These are phyloP conservation scores for Penicillium goetzii DNA, from an alignment of 495 filamentous ascomycete species.

Conservation along the genomic window DNA sequence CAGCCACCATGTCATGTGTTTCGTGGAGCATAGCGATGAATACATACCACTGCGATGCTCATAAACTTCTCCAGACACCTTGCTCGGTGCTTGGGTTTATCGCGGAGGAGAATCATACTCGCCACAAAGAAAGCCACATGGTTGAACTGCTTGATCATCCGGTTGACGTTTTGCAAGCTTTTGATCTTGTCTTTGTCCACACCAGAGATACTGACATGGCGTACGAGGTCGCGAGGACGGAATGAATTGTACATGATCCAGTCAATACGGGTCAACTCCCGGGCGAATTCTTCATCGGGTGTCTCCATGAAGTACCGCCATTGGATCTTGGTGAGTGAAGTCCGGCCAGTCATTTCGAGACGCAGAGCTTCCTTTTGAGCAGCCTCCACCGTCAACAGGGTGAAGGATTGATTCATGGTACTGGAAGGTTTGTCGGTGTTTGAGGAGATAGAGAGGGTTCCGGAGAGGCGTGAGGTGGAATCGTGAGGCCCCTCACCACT, in stretches of 20 bases:
- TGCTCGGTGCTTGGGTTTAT: conserved; percentile 94
- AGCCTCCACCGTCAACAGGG: conserved; percentile 62
- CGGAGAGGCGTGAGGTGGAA: conserved; percentile 45
- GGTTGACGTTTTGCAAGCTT: conserved; percentile 82
- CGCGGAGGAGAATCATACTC: conserved; percentile 88
- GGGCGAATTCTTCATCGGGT: conserved; percentile 79
- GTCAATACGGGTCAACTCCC: conserved; percentile 91
- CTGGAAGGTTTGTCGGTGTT: conserved; percentile 44
- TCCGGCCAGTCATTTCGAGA: conserved; percentile 63
- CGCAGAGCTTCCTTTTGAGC: conserved; percentile 72
- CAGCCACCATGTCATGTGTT: not conserved
- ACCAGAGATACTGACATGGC: conserved; percentile 77
- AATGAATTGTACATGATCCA: conserved; percentile 98
- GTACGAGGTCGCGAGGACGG: conserved; percentile 88
- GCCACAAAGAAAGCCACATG: conserved; percentile 89
- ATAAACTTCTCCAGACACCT: conserved; percentile 93
- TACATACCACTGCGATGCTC: conserved; percentile 66
- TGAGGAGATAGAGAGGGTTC: conserved; percentile 47
- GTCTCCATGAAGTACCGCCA: conserved; percentile 85
- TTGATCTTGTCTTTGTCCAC: conserved; percentile 75
- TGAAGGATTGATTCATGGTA: conserved; percentile 50
- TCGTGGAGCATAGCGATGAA: not conserved
- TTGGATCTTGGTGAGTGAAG: conserved; percentile 71
- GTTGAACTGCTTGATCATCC: conserved; percentile 96
- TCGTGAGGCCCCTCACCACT: conserved; percentile 47